Conservation (phyloP, 257 asterid species). For the Euphrasia confusa region DNA sequence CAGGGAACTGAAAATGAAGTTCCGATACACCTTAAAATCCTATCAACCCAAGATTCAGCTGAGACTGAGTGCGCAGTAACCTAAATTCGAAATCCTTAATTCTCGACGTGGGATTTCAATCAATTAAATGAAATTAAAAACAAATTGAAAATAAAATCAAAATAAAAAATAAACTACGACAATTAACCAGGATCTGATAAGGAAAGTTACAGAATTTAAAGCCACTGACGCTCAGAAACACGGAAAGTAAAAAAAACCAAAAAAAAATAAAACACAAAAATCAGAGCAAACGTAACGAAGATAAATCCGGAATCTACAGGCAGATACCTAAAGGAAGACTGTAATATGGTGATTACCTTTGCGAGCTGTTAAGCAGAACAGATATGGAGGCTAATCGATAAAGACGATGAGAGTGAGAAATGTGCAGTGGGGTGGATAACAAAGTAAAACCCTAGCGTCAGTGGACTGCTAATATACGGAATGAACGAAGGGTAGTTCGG, state of each 20-base stretch:
- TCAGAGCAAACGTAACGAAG: constrained; percentile 11
- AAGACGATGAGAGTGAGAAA: not conserved
- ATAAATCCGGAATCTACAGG: not conserved
- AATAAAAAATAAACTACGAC: not conserved
- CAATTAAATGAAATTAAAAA: not conserved
- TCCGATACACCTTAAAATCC: too few relatives aligned
- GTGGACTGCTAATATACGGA: not conserved
- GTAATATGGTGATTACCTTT: not conserved
- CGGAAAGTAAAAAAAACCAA: not conserved
- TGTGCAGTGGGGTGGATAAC: not conserved
- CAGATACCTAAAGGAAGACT: not conserved
- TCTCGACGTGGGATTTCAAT: not conserved
- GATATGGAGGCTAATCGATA: constrained; percentile 7
- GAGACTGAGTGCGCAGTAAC: not conserved
- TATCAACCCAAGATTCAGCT: too few relatives aligned
- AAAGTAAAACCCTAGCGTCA: not conserved
- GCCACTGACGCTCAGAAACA: not conserved
- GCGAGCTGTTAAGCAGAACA: not conserved
- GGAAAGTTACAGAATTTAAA: not conserved
- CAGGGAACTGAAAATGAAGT: too few relatives aligned
- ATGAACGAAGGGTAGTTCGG: not conserved
- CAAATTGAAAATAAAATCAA: not conserved
- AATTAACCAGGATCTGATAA: constrained; percentile 6
- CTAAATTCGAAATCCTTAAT: not conserved
- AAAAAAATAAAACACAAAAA: too few relatives aligned